These are phyloP conservation scores for Ceriops decandra DNA, from an alignment of 345 rosid species.

Conservation along the genomic window DNA sequence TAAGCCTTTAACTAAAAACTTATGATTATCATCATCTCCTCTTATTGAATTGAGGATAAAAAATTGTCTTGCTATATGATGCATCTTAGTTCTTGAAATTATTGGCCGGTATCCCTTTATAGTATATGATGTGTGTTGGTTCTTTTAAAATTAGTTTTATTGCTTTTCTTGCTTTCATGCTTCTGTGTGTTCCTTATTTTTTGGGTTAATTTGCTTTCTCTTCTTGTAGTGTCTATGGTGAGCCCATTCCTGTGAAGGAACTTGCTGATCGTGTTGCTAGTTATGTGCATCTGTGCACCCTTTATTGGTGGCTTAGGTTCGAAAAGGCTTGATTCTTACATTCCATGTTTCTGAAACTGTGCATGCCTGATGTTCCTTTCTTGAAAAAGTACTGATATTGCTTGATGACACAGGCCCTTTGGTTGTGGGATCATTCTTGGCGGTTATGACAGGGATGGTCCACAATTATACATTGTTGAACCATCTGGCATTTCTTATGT, in stretches of 20 bases:
- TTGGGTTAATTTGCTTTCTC: background rate
- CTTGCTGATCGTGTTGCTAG: slow-evolving; percentile 94
- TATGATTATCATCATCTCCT: too few species aligned
- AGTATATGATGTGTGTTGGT: too few species aligned
- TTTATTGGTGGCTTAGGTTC: slow-evolving; percentile 99
- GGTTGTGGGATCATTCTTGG: slow-evolving; percentile 98
- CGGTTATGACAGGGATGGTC: slow-evolving; percentile 98
- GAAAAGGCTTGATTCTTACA: slow-evolving; percentile 8
- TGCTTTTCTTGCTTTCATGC: background rate
- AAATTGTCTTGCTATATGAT: too few species aligned
- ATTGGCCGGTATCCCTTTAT: too few species aligned
- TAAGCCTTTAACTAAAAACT: too few species aligned
- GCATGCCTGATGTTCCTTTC: background rate
- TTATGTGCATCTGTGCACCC: slow-evolving; percentile 92
- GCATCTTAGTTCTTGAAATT: too few species aligned
- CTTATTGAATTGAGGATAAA: too few species aligned
- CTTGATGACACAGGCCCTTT: slow-evolving; percentile 62
- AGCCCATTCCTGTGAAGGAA: slow-evolving; percentile 84
- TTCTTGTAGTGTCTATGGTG: slow-evolving; percentile 66
- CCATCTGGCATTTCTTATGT: slow-evolving; percentile 97
- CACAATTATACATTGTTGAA: slow-evolving; percentile 86
- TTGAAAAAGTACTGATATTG: background rate
- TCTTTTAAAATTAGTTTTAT: background rate
- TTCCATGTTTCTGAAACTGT: background rate
- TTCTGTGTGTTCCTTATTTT: background rate